Conservation (phyloP, 306 rosid species). For the Acmispon strigosus region DNA sequence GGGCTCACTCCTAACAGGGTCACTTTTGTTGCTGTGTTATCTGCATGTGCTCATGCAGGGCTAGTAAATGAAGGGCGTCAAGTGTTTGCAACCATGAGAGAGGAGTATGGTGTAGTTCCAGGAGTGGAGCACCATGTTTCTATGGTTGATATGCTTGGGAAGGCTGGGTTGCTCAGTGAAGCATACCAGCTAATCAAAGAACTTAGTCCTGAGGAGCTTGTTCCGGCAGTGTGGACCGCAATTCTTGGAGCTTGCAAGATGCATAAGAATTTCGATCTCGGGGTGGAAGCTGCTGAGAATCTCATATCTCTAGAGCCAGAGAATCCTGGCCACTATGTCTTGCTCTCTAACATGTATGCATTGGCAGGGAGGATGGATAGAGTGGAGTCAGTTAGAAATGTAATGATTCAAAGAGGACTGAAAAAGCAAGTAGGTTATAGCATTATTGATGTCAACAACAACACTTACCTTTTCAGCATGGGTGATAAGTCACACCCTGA, state of each 20-base stretch:
- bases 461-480: slow-evolving; percentile 57
- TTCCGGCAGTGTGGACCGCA: slow-evolving; percentile 72
- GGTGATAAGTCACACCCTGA: slow-evolving; percentile 68
- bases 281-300: slow-evolving; percentile 67
- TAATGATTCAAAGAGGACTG: slow-evolving; percentile 59
- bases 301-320: slow-evolving; percentile 69
- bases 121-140: slow-evolving; percentile 83
- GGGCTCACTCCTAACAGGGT: slow-evolving; percentile 63
- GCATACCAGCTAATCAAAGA: slow-evolving; percentile 51
- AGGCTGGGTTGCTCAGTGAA: slow-evolving; percentile 74
- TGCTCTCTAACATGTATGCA: slow-evolving; percentile 85
- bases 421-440: slow-evolving; percentile 82
- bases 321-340: slow-evolving; percentile 84
- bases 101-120: slow-evolving; percentile 55
- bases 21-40: slow-evolving; percentile 68
- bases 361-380: slow-evolving; percentile 68
- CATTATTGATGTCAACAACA: slow-evolving; percentile 52
- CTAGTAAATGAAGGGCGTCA: slow-evolving; percentile 61
- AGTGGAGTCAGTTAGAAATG: slow-evolving; percentile 62
- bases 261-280: slow-evolving; percentile 74
- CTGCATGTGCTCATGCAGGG: slow-evolving; percentile 94
- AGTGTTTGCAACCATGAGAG: slow-evolving; percentile 52
- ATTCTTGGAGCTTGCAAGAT: slow-evolving; percentile 91
- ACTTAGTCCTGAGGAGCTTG: slow-evolving; percentile 29
- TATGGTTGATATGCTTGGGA: slow-evolving; percentile 88